These are phyloP conservation scores for Monosporascus ibericus DNA, from an alignment of 2,329 filamentous ascomycete genomes.

Conservation along the genomic window DNA sequence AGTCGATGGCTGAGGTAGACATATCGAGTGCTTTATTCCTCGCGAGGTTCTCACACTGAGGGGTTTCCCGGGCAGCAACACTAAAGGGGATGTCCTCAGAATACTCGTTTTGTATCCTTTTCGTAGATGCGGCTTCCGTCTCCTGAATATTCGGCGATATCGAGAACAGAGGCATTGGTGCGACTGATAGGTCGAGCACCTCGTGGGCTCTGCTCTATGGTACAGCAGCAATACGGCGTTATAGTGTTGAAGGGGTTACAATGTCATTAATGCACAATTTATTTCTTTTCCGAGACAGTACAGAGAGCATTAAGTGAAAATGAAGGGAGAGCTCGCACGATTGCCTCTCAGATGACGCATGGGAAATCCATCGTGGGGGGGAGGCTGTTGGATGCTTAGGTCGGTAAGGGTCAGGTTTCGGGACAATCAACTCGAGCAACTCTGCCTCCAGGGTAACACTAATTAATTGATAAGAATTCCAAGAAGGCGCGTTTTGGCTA, in stretches of 20 bases:
- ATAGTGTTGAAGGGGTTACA: not conserved
- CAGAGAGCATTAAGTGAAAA: not conserved
- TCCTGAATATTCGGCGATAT: conserved; percentile 44
- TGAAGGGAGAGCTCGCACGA: not conserved
- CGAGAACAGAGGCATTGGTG: conserved; percentile 41
- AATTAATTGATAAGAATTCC: not conserved
- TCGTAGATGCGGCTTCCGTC: conserved; percentile 34
- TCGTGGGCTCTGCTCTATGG: not conserved
- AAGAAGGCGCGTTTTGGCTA: not conserved
- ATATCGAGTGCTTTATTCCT: conserved; percentile 11
- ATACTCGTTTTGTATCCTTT: conserved; percentile 42
- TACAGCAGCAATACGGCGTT: not conserved
- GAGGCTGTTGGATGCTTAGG: not conserved
- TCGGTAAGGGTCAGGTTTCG: not conserved
- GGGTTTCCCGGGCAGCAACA: conserved; percentile 16
- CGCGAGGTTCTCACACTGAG: conserved; percentile 12
- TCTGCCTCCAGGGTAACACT: not conserved
- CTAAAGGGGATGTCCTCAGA: conserved; percentile 19
- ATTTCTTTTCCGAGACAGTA: not conserved
- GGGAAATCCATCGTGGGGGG: not conserved
- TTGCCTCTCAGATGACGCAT: not conserved
- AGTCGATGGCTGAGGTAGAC: conserved; percentile 8
- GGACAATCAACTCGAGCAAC: not conserved
- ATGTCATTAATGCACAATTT: not conserved
- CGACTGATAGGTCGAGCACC: conserved; percentile 5